phyloP scores from a whole-genome alignment of 768 basidiomycete genomes.

The Tephrocybe rancida region DNA sequence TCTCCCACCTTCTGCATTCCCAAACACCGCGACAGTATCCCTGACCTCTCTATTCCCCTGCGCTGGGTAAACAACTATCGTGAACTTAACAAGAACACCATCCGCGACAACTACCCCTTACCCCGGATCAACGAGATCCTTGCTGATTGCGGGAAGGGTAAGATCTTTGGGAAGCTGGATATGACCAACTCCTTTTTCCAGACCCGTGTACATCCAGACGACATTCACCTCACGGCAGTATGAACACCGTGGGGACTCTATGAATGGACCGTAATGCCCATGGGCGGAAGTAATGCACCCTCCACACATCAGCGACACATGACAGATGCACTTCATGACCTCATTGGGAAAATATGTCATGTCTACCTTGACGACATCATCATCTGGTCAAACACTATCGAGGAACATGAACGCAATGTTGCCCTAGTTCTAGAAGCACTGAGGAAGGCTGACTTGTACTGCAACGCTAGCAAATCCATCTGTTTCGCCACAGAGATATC shows the following conservation, averaged over 20 bases:
- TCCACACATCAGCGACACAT: neutral
- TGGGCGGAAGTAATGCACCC: conserved; percentile 17
- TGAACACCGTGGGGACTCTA: conserved; percentile 36
- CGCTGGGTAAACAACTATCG: conserved; percentile 41
- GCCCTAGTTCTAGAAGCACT: neutral
- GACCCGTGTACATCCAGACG: conserved; percentile 25
- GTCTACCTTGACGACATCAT: conserved; percentile 14
- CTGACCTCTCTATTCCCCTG: conserved; percentile 5
- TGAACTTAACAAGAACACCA: conserved; percentile 30
- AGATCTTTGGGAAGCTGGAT: conserved; percentile 33
- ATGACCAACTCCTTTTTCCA: conserved; percentile 44
- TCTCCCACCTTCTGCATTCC: conserved; percentile 42
- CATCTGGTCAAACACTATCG: conserved; percentile 38
- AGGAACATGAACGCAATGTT: conserved; percentile 18
- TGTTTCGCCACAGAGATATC: conserved; percentile 25
- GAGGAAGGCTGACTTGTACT: conserved; percentile 19
- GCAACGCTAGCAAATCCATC: conserved; percentile 26
- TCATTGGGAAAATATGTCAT: conserved; percentile 24
- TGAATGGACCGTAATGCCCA: conserved; percentile 30
- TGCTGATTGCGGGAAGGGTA: conserved; percentile 32
- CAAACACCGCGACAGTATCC: no score
- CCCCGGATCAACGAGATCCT: conserved; percentile 33
- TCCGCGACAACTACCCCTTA: conserved; percentile 30
- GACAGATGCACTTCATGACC: conserved; percentile 40
- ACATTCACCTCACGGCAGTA: conserved; percentile 27